Conservation (phyloP, 2,329 filamentous ascomycete genomes). For the Remersonia thermophila region DNA sequence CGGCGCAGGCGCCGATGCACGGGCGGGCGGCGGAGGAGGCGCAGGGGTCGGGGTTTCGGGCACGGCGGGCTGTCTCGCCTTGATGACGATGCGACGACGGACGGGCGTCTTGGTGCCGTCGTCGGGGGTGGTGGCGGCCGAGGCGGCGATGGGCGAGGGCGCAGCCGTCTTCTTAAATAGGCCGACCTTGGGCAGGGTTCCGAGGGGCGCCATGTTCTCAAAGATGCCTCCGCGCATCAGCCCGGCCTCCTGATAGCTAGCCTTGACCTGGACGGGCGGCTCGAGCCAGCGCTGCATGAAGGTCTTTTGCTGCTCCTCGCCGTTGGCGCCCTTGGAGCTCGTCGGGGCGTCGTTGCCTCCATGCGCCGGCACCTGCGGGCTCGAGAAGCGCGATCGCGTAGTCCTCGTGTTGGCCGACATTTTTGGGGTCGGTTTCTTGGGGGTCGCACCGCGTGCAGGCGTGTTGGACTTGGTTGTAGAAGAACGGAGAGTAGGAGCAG, state of each 20-base stretch:
- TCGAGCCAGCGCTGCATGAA: conserved; percentile 49
- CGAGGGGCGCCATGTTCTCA: conserved; percentile 73
- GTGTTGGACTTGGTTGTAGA: neutral
- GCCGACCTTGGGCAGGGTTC: conserved; percentile 53
- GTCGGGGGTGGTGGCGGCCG: conserved; percentile 19
- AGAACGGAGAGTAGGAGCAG: neutral
- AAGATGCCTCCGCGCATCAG: conserved; percentile 64
- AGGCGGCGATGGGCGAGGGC: conserved; percentile 3
- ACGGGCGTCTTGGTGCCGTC: conserved; percentile 12
- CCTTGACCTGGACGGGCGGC: conserved; percentile 43
- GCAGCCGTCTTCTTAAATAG: conserved; percentile 40
- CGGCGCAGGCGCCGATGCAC: conserved; percentile 12
- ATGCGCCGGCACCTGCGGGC: conserved; percentile 27
- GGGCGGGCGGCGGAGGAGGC: conserved; percentile 9
- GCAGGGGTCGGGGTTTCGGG: conserved; percentile 1
- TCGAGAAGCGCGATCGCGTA: conserved; percentile 45
- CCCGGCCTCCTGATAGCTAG: conserved; percentile 70
- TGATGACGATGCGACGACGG: conserved; percentile 35
- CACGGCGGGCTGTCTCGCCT: conserved; percentile 17
- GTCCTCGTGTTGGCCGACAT: conserved; percentile 35
- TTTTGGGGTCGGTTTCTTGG: conserved; percentile 19
- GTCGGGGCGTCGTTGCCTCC: conserved; percentile 5
- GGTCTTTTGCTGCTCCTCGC: conserved; percentile 29
- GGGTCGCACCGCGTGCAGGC: conserved; percentile 3
- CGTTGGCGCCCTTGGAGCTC: conserved; percentile 12